Conservation (phyloP, 345 rosid genomes). For the Microthlaspi erraticum region DNA sequence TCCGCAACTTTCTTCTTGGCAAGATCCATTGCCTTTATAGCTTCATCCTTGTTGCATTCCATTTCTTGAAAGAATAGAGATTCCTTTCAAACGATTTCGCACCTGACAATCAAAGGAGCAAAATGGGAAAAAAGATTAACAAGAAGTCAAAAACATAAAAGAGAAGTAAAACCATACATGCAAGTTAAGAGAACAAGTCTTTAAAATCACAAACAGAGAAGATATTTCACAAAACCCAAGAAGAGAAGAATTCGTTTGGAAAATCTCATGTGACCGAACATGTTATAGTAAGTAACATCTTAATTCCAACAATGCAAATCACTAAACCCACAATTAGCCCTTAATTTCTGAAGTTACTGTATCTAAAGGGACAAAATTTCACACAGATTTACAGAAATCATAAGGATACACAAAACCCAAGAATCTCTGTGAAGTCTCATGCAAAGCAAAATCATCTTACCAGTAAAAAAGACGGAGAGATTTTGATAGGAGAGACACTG, state of each 20-base stretch:
- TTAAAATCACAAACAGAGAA: background rate
- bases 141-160: background rate
- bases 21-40: constrained; percentile 71
- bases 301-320: background rate
- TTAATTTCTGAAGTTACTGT: background rate
- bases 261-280: background rate
- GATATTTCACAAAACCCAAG: background rate
- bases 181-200: constrained; percentile 2
- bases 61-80: constrained; percentile 41
- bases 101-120: background rate
- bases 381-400: background rate
- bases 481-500: constrained; percentile 12
- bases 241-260: background rate
- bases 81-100: background rate
- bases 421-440: background rate
- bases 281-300: background rate
- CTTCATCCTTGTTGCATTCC: constrained; percentile 93
- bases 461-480: background rate
- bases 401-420: background rate
- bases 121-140: background rate
- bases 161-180: constrained; percentile 29
- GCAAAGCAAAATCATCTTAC: constrained; percentile 16
- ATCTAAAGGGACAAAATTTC: constrained; percentile 4
- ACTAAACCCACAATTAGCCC: background rate
- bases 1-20: constrained; percentile 72